Conservation (phyloP, 352 stramenopile species). For the Phytophthora hibernalis region DNA sequence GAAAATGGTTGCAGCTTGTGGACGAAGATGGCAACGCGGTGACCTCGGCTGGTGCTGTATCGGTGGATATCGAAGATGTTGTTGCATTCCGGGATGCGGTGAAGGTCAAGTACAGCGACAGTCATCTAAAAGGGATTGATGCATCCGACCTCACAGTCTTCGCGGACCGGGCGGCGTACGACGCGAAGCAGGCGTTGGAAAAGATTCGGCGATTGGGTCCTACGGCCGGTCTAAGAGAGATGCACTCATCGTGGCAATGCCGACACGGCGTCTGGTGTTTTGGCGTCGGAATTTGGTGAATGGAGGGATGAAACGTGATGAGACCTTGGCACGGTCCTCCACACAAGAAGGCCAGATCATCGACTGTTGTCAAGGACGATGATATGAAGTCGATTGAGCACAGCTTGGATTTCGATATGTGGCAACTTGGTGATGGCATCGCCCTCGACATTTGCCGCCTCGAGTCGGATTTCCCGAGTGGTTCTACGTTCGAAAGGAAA, state of each 20-base stretch:
- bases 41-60: not conserved
- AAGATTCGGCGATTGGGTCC: not conserved
- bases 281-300: too few species aligned
- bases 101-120: not conserved
- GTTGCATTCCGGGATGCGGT: not conserved
- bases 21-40: slow-evolving; percentile 18
- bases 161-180: too few species aligned
- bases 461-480: slow-evolving; percentile 43
- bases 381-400: slow-evolving; percentile 8
- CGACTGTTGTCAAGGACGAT: slow-evolving; percentile 15
- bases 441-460: slow-evolving; percentile 30
- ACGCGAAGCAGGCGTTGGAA: not conserved
- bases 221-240: not conserved
- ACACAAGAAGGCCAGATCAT: slow-evolving; percentile 28
- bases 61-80: not conserved
- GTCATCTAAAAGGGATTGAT: not conserved
- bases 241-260: not conserved
- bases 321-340: slow-evolving; percentile 14
- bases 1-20: slow-evolving; percentile 15
- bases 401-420: slow-evolving; percentile 30
- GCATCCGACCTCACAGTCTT: not conserved
- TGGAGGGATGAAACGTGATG: too few species aligned
- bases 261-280: slow-evolving; percentile 1
- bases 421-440: slow-evolving; percentile 31
- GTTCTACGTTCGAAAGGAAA: slow-evolving; percentile 45